These are phyloP conservation scores for Paramecium pentaurelia DNA, from an alignment of 73 alveolate species.

Conservation along the genomic window DNA sequence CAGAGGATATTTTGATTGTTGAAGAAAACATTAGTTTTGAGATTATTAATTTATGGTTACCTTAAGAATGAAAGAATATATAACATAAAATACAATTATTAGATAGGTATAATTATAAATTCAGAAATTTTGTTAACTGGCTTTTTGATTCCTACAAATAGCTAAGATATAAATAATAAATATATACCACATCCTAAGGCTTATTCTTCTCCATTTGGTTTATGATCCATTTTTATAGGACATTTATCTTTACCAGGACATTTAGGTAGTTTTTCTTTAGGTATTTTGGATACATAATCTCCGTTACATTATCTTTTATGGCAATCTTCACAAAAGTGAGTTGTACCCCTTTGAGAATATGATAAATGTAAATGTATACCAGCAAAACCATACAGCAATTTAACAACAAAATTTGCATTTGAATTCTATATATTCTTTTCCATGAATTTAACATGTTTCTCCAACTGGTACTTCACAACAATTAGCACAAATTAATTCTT, in stretches of 20 bases:
- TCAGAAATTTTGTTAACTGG: constrained; percentile 36
- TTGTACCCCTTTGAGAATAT: constrained; percentile 76
- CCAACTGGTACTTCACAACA: constrained; percentile 92
- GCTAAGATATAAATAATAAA: neutral
- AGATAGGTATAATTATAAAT: neutral
- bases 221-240: constrained; percentile 91
- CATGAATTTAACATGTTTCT: constrained; percentile 47
- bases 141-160: constrained; percentile 82
- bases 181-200: constrained; percentile 92
- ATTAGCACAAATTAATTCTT: constrained; percentile 92
- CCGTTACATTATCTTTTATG: constrained; percentile 92
- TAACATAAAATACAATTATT: neutral
- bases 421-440: constrained; percentile 34
- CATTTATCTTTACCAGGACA: constrained; percentile 83
- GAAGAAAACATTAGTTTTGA: neutral
- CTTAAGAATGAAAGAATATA: neutral
- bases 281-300: constrained; percentile 71
- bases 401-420: constrained; percentile 82
- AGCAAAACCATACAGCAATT: constrained; percentile 97
- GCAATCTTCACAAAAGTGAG: constrained; percentile 98
- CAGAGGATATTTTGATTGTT: constrained; percentile 43
- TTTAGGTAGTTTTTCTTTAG: constrained; percentile 11
- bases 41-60: neutral
- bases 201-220: constrained; percentile 97
- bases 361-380: constrained; percentile 55